A percentile compares a stretch with the other conserved stretches of the same genome.
Conservation (phyloP, 805 yeast species). For the Saitoella complicata region DNA sequence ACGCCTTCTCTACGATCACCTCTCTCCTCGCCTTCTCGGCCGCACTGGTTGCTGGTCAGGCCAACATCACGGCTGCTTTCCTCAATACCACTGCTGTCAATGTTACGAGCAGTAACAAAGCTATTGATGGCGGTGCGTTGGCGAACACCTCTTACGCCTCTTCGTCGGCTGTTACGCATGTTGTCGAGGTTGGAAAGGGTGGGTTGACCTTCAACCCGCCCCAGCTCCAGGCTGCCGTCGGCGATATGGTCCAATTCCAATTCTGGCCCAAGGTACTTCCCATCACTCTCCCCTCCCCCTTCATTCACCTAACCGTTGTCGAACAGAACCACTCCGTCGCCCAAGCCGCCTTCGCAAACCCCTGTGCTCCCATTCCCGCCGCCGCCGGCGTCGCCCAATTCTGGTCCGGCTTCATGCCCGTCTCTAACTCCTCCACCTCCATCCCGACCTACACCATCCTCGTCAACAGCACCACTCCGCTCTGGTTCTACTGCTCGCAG, state of each 20-base stretch:
- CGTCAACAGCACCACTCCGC: conserved; percentile 12
- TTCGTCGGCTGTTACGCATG: conserved; percentile 5
- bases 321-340: conserved; percentile 13
- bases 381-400: conserved; percentile 7
- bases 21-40: too few relatives aligned
- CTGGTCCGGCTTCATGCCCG: conserved; percentile 13
- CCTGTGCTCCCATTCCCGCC: conserved; percentile 9
- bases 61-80: too few relatives aligned
- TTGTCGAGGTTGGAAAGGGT: conserved; percentile 6
- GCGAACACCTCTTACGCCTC: neutral
- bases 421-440: neutral
- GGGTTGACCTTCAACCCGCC: conserved; percentile 10
- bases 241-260: conserved; percentile 12
- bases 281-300: neutral
- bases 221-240: conserved; percentile 11
- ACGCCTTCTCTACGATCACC: too few relatives aligned
- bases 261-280: conserved; percentile 4
- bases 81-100: too few relatives aligned
- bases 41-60: too few relatives aligned
- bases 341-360: conserved; percentile 12
- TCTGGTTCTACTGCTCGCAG: conserved; percentile 16
- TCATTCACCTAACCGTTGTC: neutral
- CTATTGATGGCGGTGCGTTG: too few relatives aligned
- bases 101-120: too few relatives aligned
- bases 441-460: conserved; percentile 9